phyloP scores from a whole-genome alignment of 148 eudicot genomes.

The Rhododendron henanense region DNA sequence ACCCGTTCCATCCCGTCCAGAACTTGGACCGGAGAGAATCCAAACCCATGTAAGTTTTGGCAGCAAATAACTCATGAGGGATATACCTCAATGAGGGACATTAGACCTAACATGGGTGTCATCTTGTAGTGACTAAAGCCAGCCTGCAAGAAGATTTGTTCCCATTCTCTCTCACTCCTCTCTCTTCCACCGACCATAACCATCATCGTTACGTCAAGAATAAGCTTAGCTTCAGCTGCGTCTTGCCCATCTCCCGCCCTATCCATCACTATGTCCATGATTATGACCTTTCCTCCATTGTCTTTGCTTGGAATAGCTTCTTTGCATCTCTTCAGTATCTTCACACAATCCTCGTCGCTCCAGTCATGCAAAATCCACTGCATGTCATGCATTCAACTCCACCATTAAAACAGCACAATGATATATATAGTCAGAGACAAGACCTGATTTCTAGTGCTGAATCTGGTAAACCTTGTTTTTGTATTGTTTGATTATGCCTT shows the following conservation, averaged over 20 bases:
- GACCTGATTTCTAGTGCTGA: too few relatives aligned
- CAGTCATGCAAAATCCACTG: too few relatives aligned
- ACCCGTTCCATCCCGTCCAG: too few relatives aligned
- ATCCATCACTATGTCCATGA: conserved; percentile 9
- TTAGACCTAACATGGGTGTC: not conserved
- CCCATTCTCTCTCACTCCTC: conserved; percentile 15
- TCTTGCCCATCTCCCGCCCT: not conserved
- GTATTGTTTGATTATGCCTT: too few relatives aligned
- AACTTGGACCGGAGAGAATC: too few relatives aligned
- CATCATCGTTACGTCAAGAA: conserved; percentile 6
- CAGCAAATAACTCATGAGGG: not conserved
- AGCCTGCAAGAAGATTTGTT: conserved; percentile 12
- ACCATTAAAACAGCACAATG: too few relatives aligned
- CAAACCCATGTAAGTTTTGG: too few relatives aligned
- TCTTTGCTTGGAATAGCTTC: conserved; percentile 4
- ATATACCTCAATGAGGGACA: conserved; percentile 12
- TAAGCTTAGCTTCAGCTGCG: not conserved
- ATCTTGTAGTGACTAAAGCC: conserved; percentile 11
- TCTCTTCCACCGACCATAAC: not conserved
- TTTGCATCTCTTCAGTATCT: conserved; percentile 15
- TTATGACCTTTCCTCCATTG: conserved; percentile 5
- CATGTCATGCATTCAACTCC: too few relatives aligned
- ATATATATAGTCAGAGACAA: too few relatives aligned
- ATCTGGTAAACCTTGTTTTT: too few relatives aligned
- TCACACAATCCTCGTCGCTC: too few relatives aligned